A percentile compares a stretch with the other conserved stretches of the same genome.
Evolutionary conservation across 768 basidiomycete species (phyloP).

Genomic region (Tulasnella sp.): DNA sequence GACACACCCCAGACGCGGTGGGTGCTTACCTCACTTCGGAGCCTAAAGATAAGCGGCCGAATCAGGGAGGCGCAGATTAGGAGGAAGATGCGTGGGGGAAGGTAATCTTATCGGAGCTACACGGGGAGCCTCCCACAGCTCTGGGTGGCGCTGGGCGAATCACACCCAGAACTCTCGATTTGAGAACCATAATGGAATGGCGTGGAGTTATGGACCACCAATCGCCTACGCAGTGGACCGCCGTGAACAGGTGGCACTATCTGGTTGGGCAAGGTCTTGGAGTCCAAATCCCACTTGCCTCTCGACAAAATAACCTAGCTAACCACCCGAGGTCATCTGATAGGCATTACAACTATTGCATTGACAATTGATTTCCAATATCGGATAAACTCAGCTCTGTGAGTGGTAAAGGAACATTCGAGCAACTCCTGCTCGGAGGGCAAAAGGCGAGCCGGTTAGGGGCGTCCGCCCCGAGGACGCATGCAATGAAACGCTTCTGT

Average conservation of each 20-base stretch:
- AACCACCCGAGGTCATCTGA: not conserved
- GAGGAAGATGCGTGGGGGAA: not conserved
- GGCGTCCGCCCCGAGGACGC: too few species aligned
- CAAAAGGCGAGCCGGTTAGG: not conserved
- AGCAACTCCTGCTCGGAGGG: not conserved
- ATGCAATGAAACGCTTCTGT: too few species aligned
- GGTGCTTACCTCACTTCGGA: constrained; percentile 8
- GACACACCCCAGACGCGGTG: not conserved
- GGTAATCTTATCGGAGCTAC: constrained; percentile 10
- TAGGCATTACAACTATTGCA: not conserved
- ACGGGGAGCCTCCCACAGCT: not conserved
- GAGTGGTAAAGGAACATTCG: not conserved
- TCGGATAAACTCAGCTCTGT: not conserved
- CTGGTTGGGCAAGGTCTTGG: not conserved
- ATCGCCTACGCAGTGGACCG: not conserved
- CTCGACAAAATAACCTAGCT: not conserved
- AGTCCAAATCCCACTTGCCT: not conserved
- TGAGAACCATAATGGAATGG: not conserved
- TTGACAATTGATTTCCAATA: not conserved
- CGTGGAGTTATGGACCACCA: not conserved
- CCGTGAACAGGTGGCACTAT: not conserved
- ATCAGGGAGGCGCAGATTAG: not conserved
- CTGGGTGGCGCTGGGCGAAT: not conserved
- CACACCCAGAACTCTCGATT: not conserved
- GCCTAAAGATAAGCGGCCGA: not conserved